phyloP scores from a whole-genome alignment of 148 eudicot genomes.

The Polygonum aviculare region DNA sequence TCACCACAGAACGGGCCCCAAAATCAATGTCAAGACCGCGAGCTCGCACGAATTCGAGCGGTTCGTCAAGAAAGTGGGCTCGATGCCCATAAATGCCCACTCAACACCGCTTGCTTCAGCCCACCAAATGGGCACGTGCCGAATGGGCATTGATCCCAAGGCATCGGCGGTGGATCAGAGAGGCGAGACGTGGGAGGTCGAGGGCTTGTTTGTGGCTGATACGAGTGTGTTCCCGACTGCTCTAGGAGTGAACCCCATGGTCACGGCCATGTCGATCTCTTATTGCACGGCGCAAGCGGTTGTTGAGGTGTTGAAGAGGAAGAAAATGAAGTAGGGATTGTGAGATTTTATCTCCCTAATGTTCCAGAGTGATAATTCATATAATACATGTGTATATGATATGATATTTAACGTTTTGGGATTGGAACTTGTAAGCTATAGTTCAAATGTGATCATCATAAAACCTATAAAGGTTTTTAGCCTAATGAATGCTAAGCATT shows the following conservation, averaged over 20 bases:
- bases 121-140: slow-evolving; percentile 81
- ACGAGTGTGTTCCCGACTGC: slow-evolving; percentile 80
- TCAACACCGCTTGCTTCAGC: slow-evolving; percentile 54
- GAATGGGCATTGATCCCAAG: slow-evolving; percentile 47
- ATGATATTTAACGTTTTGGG: too few species aligned
- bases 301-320: slow-evolving; percentile 40
- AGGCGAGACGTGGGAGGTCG: slow-evolving; percentile 79
- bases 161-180: slow-evolving; percentile 46
- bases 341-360: too few species aligned
- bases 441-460: too few species aligned
- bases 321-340: not conserved
- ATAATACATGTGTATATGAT: too few species aligned
- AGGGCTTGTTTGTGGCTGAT: slow-evolving; percentile 62
- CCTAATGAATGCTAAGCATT: too few species aligned
- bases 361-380: not conserved
- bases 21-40: slow-evolving; percentile 31
- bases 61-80: slow-evolving; percentile 52
- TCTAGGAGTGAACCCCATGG: slow-evolving; percentile 83
- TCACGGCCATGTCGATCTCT: slow-evolving; percentile 61
- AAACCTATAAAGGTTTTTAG: too few species aligned
- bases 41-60: slow-evolving; percentile 44
- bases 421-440: too few species aligned
- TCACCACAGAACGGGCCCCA: slow-evolving; percentile 35
- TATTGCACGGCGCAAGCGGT: slow-evolving; percentile 58
- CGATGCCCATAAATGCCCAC: slow-evolving; percentile 21